A percentile compares a stretch with the other conserved stretches of the same genome.
phyloP scores from a whole-genome alignment of 1,139 yeast genomes.

The Debaryomycetaceae sp. region DNA sequence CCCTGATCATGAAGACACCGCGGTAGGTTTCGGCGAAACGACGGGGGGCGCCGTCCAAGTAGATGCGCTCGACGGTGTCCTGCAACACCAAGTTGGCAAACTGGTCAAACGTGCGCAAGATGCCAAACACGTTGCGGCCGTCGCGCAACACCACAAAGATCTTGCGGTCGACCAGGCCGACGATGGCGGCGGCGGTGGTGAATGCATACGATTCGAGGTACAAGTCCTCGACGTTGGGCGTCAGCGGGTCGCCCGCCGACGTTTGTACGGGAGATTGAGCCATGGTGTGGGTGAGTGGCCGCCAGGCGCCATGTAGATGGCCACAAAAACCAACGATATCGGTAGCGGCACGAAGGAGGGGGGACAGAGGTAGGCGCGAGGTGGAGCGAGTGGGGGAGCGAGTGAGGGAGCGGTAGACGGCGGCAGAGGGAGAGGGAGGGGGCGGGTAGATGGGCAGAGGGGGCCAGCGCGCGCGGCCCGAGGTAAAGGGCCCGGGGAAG shows the following conservation, averaged over 20 bases:
- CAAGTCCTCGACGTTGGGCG: conserved; percentile 45
- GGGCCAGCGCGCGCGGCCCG: too few relatives aligned
- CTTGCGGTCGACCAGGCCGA: conserved; percentile 88
- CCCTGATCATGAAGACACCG: conserved; percentile 88
- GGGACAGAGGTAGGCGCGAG: background rate
- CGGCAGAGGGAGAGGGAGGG: too few relatives aligned
- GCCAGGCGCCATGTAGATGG: background rate
- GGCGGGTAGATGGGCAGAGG: background rate
- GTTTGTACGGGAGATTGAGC: conserved; percentile 16
- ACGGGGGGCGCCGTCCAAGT: conserved; percentile 37
- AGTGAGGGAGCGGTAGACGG: too few relatives aligned
- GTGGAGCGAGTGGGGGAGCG: too few relatives aligned
- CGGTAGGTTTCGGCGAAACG: conserved; percentile 71
- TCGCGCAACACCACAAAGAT: conserved; percentile 85
- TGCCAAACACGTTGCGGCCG: conserved; percentile 85
- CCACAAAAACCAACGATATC: conserved; percentile 3
- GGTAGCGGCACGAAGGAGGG: background rate
- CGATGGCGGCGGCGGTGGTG: conserved; percentile 95
- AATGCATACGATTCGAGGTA: conserved; percentile 74
- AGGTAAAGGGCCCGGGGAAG: too few relatives aligned
- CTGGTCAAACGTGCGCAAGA: conserved; percentile 92
- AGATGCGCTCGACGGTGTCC: conserved; percentile 84
- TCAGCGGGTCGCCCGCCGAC: conserved; percentile 15
- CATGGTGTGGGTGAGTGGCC: conserved; percentile 11
- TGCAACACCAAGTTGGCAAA: conserved; percentile 90